These are phyloP conservation scores for Eragrostis nindensis DNA, from an alignment of 176 grass and related monocot genomes.

Conservation along the genomic window DNA sequence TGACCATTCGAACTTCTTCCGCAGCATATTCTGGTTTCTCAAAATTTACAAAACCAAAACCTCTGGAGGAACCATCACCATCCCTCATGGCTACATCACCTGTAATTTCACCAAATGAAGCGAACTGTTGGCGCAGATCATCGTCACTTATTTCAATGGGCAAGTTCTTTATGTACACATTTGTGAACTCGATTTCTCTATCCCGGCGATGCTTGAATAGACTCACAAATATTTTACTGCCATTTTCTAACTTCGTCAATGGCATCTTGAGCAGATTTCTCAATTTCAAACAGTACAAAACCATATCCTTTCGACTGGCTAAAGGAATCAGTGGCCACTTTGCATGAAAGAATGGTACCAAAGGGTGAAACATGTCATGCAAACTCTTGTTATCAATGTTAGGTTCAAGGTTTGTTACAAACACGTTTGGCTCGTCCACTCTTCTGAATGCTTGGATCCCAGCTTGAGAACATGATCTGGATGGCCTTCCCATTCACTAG, in stretches of 20 bases:
- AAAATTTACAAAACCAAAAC: conserved; percentile 69
- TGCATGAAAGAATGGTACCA: conserved; percentile 53
- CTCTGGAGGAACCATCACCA: conserved; percentile 35
- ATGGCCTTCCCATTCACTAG: conserved; percentile 45
- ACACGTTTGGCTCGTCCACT: conserved; percentile 52
- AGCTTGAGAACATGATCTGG: conserved; percentile 52
- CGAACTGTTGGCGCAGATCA: conserved; percentile 44
- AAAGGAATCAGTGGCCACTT: conserved; percentile 46
- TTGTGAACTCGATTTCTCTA: conserved; percentile 46
- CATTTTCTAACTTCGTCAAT: conserved; percentile 43
- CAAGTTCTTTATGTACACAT: conserved; percentile 63
- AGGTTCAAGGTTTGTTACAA: conserved; percentile 53
- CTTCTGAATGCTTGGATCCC: conserved; percentile 43
- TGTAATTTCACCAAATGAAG: conserved; percentile 47
- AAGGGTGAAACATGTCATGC: conserved; percentile 33
- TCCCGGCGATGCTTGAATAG: conserved; percentile 31
- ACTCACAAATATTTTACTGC: conserved; percentile 41
- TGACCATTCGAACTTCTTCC: conserved; percentile 31
- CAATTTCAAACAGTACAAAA: conserved; percentile 52
- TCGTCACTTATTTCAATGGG: conserved; percentile 30
- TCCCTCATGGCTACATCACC: conserved; percentile 51
- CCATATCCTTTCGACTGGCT: conserved; percentile 51
- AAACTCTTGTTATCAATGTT: conserved; percentile 51
- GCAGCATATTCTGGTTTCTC: conserved; percentile 36
- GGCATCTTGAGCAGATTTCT: conserved; percentile 44